Conservation (phyloP, 2,329 filamentous ascomycete species). For the Ophiocordyceps camponoti-leonardi region DNA sequence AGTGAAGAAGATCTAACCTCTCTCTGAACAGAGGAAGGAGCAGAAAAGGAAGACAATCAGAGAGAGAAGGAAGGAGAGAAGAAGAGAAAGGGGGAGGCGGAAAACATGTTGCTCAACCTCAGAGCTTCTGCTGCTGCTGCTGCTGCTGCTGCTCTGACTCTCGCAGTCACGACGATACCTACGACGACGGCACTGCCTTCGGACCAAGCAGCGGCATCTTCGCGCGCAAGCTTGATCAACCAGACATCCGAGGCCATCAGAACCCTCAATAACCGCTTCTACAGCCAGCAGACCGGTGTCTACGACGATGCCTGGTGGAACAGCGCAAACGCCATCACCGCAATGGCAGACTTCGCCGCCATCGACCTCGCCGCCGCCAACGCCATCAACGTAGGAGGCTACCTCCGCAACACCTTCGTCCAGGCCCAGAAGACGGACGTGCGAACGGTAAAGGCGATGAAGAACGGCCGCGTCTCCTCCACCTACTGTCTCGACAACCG, state of each 20-base stretch:
- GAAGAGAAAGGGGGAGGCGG: no score
- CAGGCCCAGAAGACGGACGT: constrained; percentile 23
- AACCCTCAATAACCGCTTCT: constrained; percentile 39
- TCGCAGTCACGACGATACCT: no score
- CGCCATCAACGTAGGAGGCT: constrained; percentile 18
- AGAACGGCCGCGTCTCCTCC: constrained; percentile 18
- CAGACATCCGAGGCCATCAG: constrained; percentile 15
- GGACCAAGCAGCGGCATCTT: background rate
- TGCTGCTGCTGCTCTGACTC: background rate
- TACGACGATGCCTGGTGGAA: constrained; percentile 62
- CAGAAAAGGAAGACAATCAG: no score
- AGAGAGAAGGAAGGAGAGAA: no score
- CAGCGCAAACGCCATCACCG: constrained; percentile 47
- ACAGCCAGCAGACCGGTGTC: constrained; percentile 39
- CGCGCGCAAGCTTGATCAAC: background rate
- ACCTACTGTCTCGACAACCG: constrained; percentile 16
- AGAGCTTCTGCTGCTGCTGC: no score
- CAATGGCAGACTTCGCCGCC: constrained; percentile 35
- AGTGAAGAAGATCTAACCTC: no score
- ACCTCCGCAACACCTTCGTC: constrained; percentile 26
- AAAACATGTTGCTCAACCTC: no score
- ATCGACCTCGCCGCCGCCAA: constrained; percentile 16
- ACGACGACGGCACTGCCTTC: no score
- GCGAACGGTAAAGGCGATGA: constrained; percentile 20
- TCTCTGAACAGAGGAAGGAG: no score